Percentiles rank a stretch among this genome's conserved stretches.
Conservation (phyloP, 768 basidiomycete genomes). For the Mycena belliarum region DNA sequence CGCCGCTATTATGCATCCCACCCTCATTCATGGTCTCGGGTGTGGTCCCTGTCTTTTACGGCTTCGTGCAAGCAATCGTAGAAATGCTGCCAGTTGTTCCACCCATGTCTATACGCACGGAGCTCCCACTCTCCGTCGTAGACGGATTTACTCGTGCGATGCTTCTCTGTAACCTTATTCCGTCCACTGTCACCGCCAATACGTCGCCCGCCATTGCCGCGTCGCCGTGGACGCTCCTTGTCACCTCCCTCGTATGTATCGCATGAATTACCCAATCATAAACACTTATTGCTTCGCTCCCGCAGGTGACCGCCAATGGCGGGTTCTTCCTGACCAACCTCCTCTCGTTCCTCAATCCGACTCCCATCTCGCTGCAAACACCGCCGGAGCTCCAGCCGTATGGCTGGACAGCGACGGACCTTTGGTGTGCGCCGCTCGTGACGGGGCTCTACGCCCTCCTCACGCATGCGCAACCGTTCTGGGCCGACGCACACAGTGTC, state of each 20-base stretch:
- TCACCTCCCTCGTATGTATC: slow-evolving; percentile 66
- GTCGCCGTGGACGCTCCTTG: slow-evolving; percentile 77
- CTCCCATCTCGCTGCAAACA: slow-evolving; percentile 65
- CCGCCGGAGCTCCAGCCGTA: slow-evolving; percentile 79
- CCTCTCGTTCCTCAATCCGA: slow-evolving; percentile 75
- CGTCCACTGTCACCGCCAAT: slow-evolving; percentile 63
- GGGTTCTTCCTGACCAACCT: slow-evolving; percentile 81
- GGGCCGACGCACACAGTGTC: slow-evolving; percentile 58
- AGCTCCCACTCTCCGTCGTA: slow-evolving; percentile 71
- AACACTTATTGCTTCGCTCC: background rate
- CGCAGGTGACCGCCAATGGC: slow-evolving; percentile 69
- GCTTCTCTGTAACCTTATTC: slow-evolving; percentile 76
- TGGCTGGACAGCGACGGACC: slow-evolving; percentile 84
- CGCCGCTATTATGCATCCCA: slow-evolving; percentile 61
- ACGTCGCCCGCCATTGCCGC: slow-evolving; percentile 48
- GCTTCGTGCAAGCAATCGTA: slow-evolving; percentile 58
- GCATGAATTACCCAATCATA: background rate
- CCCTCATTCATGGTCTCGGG: slow-evolving; percentile 84
- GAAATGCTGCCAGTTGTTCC: slow-evolving; percentile 61
- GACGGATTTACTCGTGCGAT: slow-evolving; percentile 82
- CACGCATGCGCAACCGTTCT: slow-evolving; percentile 87
- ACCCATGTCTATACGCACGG: slow-evolving; percentile 50
- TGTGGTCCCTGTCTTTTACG: slow-evolving; percentile 62
- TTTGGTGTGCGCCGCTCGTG: slow-evolving; percentile 82
- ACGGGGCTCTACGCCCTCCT: slow-evolving; percentile 80